Evolutionary conservation across 495 filamentous ascomycete genomes (phyloP).

Genomic region (Penicillium salamii): DNA sequence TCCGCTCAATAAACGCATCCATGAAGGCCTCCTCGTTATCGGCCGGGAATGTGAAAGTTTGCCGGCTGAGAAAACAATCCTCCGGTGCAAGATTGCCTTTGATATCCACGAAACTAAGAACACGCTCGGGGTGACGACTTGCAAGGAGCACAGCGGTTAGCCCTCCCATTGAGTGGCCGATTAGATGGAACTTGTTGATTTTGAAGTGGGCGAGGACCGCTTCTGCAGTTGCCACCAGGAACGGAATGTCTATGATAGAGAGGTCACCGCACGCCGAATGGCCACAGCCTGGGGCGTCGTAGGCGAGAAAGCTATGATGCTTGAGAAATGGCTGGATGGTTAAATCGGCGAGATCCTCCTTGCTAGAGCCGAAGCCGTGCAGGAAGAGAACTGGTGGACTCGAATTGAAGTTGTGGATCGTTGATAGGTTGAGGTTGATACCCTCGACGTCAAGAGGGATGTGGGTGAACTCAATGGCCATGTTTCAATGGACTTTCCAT

Average conservation of each 20-base stretch:
- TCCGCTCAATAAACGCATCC: constrained; percentile 23
- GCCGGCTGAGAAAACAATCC: constrained; percentile 30
- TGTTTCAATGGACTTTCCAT: too few species aligned
- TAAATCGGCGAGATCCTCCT: constrained; percentile 30
- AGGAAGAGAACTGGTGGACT: constrained; percentile 25
- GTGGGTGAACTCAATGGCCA: constrained; percentile 13
- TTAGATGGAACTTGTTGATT: constrained; percentile 23
- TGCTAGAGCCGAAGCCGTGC: constrained; percentile 31
- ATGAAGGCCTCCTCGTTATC: constrained; percentile 20
- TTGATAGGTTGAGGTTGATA: constrained; percentile 19
- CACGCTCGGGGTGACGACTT: constrained; percentile 7
- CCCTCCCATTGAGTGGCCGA: constrained; percentile 32
- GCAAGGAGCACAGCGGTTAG: constrained; percentile 24
- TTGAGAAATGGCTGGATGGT: constrained; percentile 13
- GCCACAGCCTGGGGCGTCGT: constrained; percentile 29
- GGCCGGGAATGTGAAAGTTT: constrained; percentile 22
- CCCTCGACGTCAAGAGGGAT: constrained; percentile 17
- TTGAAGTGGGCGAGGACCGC: constrained; percentile 19
- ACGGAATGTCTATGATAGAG: constrained; percentile 24
- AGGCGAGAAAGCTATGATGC: constrained; percentile 23
- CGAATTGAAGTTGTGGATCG: constrained; percentile 15
- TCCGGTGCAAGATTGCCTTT: constrained; percentile 31
- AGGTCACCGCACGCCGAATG: constrained; percentile 16
- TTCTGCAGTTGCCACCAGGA: constrained; percentile 25
- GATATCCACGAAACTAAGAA: constrained; percentile 32